phyloP scores from a whole-genome alignment of 1,139 yeast genomes.

The Taphrina communis region DNA sequence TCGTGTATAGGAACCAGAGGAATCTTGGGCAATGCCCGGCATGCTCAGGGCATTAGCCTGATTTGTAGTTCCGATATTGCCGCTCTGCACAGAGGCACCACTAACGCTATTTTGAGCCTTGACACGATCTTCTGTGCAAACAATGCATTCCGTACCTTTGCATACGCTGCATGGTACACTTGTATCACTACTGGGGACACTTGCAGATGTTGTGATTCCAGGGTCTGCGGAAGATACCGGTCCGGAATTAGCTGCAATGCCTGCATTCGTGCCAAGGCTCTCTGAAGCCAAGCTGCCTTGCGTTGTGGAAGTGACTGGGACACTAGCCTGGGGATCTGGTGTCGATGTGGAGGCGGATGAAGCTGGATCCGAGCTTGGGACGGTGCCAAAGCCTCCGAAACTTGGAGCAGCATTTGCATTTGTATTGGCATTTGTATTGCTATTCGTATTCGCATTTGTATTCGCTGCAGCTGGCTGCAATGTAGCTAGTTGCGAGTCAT shows the following conservation, averaged over 20 bases:
- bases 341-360: neutral
- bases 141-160: slow-evolving; percentile 29
- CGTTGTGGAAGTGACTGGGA: neutral
- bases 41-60: neutral
- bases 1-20: neutral
- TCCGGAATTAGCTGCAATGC: neutral
- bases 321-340: neutral
- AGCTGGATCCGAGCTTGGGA: neutral
- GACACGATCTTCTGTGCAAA: slow-evolving; percentile 16
- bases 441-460: no score
- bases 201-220: neutral
- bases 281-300: neutral
- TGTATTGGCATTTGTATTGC: neutral
- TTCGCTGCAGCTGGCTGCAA: neutral
- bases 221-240: neutral
- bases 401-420: neutral
- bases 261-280: neutral
- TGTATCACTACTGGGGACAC: neutral
- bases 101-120: neutral
- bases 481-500: slow-evolving; percentile 8
- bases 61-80: neutral
- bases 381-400: neutral
- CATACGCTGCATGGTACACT: slow-evolving; percentile 21
- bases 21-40: no score
- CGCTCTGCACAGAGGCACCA: neutral